These are phyloP conservation scores for Gaeumannomyces tritici DNA, from an alignment of 2,329 filamentous ascomycete genomes.

Conservation along the genomic window DNA sequence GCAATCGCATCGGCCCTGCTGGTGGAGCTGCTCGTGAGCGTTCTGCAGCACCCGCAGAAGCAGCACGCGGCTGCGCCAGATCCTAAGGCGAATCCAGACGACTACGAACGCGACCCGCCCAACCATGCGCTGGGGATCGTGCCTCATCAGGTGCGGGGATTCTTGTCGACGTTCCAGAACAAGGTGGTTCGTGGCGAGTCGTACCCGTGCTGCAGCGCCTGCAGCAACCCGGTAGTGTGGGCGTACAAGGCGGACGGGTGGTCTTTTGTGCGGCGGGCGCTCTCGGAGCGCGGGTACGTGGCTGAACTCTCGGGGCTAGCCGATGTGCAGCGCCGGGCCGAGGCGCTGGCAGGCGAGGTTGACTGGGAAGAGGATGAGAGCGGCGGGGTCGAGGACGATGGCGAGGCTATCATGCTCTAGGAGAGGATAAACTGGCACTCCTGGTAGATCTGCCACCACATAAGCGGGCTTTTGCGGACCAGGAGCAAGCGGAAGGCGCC, in stretches of 20 bases:
- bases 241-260: constrained; percentile 61
- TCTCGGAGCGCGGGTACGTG: constrained; percentile 69
- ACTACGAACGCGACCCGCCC: constrained; percentile 43
- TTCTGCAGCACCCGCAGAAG: constrained; percentile 78
- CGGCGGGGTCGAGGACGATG: constrained; percentile 33
- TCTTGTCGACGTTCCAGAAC: constrained; percentile 64
- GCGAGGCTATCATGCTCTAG: constrained; percentile 43
- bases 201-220: constrained; percentile 76
- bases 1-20: constrained; percentile 85
- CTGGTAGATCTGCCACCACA: neutral
- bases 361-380: constrained; percentile 55
- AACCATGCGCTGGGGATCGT: constrained; percentile 58
- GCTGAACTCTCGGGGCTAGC: constrained; percentile 66
- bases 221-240: constrained; percentile 58
- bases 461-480: neutral
- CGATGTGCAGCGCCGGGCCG: constrained; percentile 56
- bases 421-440: neutral
- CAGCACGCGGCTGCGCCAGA: constrained; percentile 49
- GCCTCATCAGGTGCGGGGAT: constrained; percentile 74
- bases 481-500: neutral
- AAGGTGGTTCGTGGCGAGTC: constrained; percentile 63
- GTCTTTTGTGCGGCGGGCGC: constrained; percentile 65
- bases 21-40: constrained; percentile 79
- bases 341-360: constrained; percentile 39
- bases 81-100: constrained; percentile 15